Evolutionary conservation across 352 stramenopile genomes (phyloP).

Genomic region (Globisporangium okanoganense): DNA sequence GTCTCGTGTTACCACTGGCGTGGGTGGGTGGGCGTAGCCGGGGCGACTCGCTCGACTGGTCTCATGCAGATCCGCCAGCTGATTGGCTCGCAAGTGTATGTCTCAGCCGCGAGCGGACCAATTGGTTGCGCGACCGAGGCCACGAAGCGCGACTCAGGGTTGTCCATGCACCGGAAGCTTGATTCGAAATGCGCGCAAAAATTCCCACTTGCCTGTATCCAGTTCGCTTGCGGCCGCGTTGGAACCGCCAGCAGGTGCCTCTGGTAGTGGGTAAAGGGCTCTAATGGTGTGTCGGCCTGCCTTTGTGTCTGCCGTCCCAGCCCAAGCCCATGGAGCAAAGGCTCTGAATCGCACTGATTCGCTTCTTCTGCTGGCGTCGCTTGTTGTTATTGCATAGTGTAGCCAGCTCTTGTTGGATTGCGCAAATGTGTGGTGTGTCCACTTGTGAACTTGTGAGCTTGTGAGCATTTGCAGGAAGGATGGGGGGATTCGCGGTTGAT

Average conservation of each 20-base stretch:
- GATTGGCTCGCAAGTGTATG: slow-evolving; percentile 5
- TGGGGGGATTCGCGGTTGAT: background rate
- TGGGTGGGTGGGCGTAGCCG: slow-evolving; percentile 3
- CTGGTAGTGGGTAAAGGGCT: background rate
- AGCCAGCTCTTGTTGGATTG: background rate
- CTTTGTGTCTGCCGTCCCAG: background rate
- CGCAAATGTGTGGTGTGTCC: background rate
- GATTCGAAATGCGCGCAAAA: background rate
- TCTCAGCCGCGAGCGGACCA: slow-evolving; percentile 8
- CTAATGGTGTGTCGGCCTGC: background rate
- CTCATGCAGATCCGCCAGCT: background rate
- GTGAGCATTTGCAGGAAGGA: background rate
- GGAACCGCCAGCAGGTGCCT: background rate
- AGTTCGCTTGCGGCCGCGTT: background rate
- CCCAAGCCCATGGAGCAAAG: background rate
- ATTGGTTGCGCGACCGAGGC: slow-evolving; percentile 4
- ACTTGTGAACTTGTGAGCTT: background rate
- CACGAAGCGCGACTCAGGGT: background rate
- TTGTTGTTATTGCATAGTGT: background rate
- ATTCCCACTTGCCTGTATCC: background rate
- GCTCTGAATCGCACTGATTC: background rate
- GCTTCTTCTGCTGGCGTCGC: slow-evolving; percentile 6
- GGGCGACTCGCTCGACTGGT: slow-evolving; percentile 6
- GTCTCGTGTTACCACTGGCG: slow-evolving; percentile 12
- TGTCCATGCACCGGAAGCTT: slow-evolving; percentile 1